Percentiles rank a stretch among this genome's conserved stretches.
Conservation (phyloP, 495 filamentous ascomycete species). For the Astrothelium macrocarpum region DNA sequence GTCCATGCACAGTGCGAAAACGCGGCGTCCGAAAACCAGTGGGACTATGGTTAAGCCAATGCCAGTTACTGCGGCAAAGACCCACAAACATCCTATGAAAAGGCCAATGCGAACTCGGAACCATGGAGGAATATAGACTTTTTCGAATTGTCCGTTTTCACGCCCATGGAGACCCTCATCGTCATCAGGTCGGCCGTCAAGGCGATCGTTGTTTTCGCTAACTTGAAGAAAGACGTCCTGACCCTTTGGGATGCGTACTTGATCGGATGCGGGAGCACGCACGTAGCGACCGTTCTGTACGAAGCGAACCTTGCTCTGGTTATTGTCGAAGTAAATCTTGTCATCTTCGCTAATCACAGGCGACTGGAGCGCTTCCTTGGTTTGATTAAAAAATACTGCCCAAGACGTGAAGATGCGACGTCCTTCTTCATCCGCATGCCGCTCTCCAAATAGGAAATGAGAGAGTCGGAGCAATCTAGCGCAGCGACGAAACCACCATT, state of each 20-base stretch:
- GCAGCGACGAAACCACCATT: slow-evolving; percentile 92
- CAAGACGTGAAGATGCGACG: slow-evolving; percentile 47
- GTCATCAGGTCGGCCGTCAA: slow-evolving; percentile 51
- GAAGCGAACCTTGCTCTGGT: slow-evolving; percentile 39
- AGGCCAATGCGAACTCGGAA: slow-evolving; percentile 71
- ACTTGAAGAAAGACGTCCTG: slow-evolving; percentile 72
- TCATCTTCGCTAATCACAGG: slow-evolving; percentile 37
- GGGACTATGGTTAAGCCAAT: slow-evolving; percentile 77
- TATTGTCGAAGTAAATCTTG: slow-evolving; percentile 26
- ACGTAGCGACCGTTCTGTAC: slow-evolving; percentile 74
- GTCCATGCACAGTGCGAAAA: slow-evolving; percentile 62
- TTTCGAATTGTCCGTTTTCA: slow-evolving; percentile 56
- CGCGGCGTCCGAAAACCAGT: slow-evolving; percentile 66
- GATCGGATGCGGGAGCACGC: slow-evolving; percentile 80
- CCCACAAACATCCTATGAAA: slow-evolving; percentile 85
- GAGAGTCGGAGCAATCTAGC: slow-evolving; percentile 71
- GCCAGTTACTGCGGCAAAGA: slow-evolving; percentile 90
- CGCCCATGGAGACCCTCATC: slow-evolving; percentile 57
- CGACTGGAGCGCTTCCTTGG: slow-evolving; percentile 37
- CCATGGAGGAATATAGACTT: slow-evolving; percentile 80
- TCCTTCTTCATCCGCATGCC: slow-evolving; percentile 74
- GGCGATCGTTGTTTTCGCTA: slow-evolving; percentile 54
- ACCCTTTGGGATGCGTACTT: slow-evolving; percentile 85
- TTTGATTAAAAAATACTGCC: slow-evolving; percentile 35
- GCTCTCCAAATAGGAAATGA: slow-evolving; percentile 85